A percentile compares a stretch with the other conserved stretches of the same genome.
These are phyloP conservation scores for Perkinsus chesapeaki DNA, from an alignment of 169 alveolate species.

Conservation along the genomic window DNA sequence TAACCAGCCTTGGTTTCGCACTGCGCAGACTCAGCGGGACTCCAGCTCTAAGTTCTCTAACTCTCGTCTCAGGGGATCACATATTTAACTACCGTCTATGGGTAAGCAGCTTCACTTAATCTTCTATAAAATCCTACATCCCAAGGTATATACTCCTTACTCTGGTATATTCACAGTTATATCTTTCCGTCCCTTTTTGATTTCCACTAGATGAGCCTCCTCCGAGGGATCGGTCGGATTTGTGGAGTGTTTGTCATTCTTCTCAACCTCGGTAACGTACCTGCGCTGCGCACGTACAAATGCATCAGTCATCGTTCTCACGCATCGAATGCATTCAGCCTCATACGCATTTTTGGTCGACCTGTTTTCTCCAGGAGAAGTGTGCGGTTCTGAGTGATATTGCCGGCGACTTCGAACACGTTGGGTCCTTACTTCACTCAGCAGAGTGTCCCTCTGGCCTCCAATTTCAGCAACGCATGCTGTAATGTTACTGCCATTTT, in stretches of 20 bases:
- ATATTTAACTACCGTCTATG: neutral
- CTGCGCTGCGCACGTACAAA: neutral
- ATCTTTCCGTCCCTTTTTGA: neutral
- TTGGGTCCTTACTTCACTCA: neutral
- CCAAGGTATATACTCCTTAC: neutral
- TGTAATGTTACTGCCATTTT: neutral
- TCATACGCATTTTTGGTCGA: neutral
- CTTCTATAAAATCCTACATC: neutral
- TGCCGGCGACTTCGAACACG: neutral
- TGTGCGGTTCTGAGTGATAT: neutral
- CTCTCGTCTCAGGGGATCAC: no score
- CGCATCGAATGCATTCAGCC: neutral
- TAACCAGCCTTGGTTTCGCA: no score
- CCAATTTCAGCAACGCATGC: neutral
- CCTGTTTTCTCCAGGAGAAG: neutral
- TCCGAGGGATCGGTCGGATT: neutral
- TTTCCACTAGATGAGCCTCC: neutral
- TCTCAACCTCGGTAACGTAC: neutral
- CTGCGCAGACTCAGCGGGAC: no score
- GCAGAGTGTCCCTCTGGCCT: neutral
- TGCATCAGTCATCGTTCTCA: neutral
- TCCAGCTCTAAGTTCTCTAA: no score
- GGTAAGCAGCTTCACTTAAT: neutral
- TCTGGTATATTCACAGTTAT: neutral
- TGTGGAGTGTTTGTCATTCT: neutral